Conservation (phyloP, 1,284 basidiomycete genomes). For the Nidula niveotomentosa region DNA sequence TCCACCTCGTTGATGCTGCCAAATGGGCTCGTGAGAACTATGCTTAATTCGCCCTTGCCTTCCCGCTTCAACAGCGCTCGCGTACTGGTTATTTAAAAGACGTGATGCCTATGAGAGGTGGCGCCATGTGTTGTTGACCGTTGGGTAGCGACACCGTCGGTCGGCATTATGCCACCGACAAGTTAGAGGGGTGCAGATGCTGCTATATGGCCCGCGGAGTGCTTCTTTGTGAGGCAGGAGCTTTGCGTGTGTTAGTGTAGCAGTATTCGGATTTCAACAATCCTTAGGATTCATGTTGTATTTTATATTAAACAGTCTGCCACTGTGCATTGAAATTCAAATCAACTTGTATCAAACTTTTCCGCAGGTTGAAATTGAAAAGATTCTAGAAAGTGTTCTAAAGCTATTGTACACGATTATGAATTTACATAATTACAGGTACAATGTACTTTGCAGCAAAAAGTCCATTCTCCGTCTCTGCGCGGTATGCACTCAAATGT, state of each 20-base stretch:
- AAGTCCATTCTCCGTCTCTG: no score
- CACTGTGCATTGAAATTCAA: not conserved
- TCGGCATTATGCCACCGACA: slow-evolving; percentile 4
- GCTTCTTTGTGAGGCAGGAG: slow-evolving; percentile 37
- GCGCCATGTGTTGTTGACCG: slow-evolving; percentile 30
- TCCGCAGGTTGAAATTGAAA: no score
- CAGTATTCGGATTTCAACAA: slow-evolving; percentile 64
- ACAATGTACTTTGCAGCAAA: no score
- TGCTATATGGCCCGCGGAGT: slow-evolving; percentile 34
- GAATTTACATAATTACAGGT: no score
- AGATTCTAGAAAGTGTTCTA: no score
- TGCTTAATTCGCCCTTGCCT: slow-evolving; percentile 54
- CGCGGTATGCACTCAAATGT: no score
- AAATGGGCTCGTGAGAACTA: slow-evolving; percentile 86
- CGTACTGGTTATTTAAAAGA: slow-evolving; percentile 24
- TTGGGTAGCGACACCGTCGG: slow-evolving; percentile 37
- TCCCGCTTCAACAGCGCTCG: slow-evolving; percentile 90
- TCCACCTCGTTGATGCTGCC: slow-evolving; percentile 89
- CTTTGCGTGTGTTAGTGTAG: slow-evolving; percentile 34
- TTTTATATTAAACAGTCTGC: not conserved
- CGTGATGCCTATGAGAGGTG: slow-evolving; percentile 11
- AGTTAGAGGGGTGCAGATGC: slow-evolving; percentile 27
- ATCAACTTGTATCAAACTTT: not conserved
- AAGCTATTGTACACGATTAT: no score
- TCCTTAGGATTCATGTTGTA: slow-evolving; percentile 33